A percentile compares a stretch with the other conserved stretches of the same genome.
Evolutionary conservation across 2,329 filamentous ascomycete species (phyloP).

Genomic region (Pseudocercospora macadamiae): DNA sequence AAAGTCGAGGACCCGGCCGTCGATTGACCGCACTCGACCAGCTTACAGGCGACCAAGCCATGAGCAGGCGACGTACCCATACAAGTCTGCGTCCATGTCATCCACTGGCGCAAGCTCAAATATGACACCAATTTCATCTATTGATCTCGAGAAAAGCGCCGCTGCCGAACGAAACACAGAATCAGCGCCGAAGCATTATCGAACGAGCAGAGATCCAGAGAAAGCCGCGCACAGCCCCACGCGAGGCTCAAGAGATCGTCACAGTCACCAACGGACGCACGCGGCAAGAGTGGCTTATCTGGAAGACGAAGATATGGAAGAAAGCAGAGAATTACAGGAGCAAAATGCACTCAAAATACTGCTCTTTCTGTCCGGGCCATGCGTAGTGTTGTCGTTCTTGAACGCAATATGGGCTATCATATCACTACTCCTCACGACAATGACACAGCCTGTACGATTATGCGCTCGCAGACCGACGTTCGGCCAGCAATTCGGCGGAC

Average conservation of each 20-base stretch:
- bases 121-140: constrained; percentile 33
- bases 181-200: constrained; percentile 16
- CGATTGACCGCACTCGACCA: constrained; percentile 4
- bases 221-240: constrained; percentile 27
- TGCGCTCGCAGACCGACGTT: constrained; percentile 55
- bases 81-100: constrained; percentile 36
- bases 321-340: constrained; percentile 44
- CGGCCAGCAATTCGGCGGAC: constrained; percentile 53
- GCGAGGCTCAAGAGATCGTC: constrained; percentile 14
- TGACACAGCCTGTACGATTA: constrained; percentile 58
- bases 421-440: constrained; percentile 53
- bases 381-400: constrained; percentile 57
- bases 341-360: constrained; percentile 50
- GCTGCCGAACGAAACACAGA: constrained; percentile 18
- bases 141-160: constrained; percentile 37
- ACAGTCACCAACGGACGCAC: constrained; percentile 7
- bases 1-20: neutral
- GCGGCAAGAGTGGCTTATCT: constrained; percentile 25
- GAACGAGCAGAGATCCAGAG: constrained; percentile 29
- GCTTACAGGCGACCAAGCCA: constrained; percentile 15
- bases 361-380: constrained; percentile 57
- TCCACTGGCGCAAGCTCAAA: constrained; percentile 29
- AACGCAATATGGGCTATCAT: constrained; percentile 59
- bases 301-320: constrained; percentile 41
- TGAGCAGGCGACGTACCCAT: constrained; percentile 20